These are phyloP conservation scores for Austroboletus festivus DNA, from an alignment of 768 basidiomycete species.

Conservation along the genomic window DNA sequence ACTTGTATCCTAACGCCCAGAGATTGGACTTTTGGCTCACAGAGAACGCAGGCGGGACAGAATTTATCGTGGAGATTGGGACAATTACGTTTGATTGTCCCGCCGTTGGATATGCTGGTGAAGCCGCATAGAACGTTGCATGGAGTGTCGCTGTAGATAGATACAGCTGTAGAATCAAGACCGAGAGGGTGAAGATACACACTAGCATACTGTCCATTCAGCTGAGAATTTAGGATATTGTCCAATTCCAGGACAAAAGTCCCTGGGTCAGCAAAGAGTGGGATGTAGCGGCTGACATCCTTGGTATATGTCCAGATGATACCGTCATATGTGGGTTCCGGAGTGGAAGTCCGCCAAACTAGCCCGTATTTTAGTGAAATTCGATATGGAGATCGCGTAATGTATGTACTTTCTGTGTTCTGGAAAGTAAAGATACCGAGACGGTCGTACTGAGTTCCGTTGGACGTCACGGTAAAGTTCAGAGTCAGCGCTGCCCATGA, in stretches of 20 bases:
- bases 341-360: constrained; percentile 83
- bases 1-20: neutral
- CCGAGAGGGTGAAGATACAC: constrained; percentile 14
- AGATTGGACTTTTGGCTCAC: constrained; percentile 33
- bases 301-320: constrained; percentile 80
- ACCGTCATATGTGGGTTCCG: constrained; percentile 66
- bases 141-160: constrained; percentile 53
- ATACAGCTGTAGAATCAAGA: neutral
- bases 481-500: constrained; percentile 74
- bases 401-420: constrained; percentile 68
- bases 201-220: constrained; percentile 73
- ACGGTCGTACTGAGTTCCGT: constrained; percentile 75
- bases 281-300: constrained; percentile 70
- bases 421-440: constrained; percentile 72
- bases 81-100: constrained; percentile 62
- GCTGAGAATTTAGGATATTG: constrained; percentile 55
- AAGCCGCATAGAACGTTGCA: constrained; percentile 71
- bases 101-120: constrained; percentile 52
- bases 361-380: neutral
- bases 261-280: constrained; percentile 65
- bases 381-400: neutral
- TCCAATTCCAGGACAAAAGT: constrained; percentile 72
- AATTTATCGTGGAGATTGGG: constrained; percentile 67
- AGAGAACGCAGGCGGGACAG: constrained; percentile 71
- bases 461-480: constrained; percentile 75